Evolutionary conservation across 305 asterid species (phyloP), one percentile per base, ranked within the genome.

Genomic region (Striga hermonthica): DNA sequence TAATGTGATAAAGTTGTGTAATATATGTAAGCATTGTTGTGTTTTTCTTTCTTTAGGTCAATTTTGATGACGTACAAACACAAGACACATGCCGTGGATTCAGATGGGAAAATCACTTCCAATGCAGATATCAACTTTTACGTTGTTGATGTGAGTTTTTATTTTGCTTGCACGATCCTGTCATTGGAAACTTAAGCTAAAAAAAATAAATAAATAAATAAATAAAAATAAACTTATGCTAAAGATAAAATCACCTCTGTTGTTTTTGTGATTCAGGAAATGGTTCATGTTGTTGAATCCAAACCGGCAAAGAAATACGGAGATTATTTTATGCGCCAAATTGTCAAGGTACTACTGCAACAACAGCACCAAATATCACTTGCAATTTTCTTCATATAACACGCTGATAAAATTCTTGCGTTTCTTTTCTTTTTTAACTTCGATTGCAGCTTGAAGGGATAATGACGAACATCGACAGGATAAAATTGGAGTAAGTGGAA

Each of bases 31-130:
- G 39, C 40, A 15, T 28, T 66, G 39, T 45, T 67, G 28, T 16
- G 22, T 40, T 47, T 43, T 57, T 22, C 28, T n/a, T 45, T 13
- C 56, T 9, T 7, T 94, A 93, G 99, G 88, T 81, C 97, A 40
- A 81, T 93, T 70, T 80, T 89, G 85, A 74, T 89, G 92, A 78
- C 96, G 34, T 90, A 82, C 85, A 90, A 90, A 78, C 99, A 90
- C 87, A 93, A 90, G 82, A 90, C 95, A 9, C 99, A 93, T 76
- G 71, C 96, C 13, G 92, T 88, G 36, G 89, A 84, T 79, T 69
- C 85, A 8, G 83, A 81, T 65, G 95, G 97, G 53, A 90, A 88
- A 67, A 76, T 85, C 36, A 68, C 79, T 35, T 88, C 97, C 6
- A 93, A 93, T 70, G 91, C 97, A 1, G 97, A 93, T 68, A 12